These are phyloP conservation scores for Gaillardinia entomophila DNA, from an alignment of 805 yeast genomes.

Conservation along the genomic window DNA sequence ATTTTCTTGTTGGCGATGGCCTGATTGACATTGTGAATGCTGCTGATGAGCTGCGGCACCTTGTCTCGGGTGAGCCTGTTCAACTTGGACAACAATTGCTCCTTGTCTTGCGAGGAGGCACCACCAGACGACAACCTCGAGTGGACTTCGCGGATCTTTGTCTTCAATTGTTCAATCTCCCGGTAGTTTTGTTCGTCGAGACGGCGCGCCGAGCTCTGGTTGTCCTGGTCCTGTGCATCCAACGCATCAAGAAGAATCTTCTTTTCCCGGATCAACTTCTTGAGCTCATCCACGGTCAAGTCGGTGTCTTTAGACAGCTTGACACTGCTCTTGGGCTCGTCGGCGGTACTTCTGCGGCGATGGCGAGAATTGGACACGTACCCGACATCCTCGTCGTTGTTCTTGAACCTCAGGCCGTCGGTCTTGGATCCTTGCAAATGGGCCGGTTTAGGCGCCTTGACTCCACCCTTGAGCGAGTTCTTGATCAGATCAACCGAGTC, in stretches of 20 bases:
- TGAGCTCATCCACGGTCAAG: conserved; percentile 48
- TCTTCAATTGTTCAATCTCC: conserved; percentile 62
- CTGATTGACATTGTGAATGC: conserved; percentile 58
- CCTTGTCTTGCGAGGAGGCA: conserved; percentile 39
- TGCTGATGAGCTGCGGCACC: conserved; percentile 65
- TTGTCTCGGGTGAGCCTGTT: conserved; percentile 55
- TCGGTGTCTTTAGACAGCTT: conserved; percentile 24
- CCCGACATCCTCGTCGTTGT: conserved; percentile 63
- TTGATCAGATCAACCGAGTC: conserved; percentile 69
- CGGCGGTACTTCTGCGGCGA: conserved; percentile 29
- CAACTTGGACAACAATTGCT: conserved; percentile 51
- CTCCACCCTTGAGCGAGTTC: conserved; percentile 45
- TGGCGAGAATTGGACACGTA: conserved; percentile 69
- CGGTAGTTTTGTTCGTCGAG: conserved; percentile 36
- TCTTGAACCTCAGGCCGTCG: conserved; percentile 49
- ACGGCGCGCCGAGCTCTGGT: conserved; percentile 23
- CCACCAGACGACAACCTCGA: conserved; percentile 20
- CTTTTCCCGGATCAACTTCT: conserved; percentile 66
- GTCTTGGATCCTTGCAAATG: conserved; percentile 14
- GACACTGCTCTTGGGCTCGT: conserved; percentile 4
- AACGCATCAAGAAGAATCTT: conserved; percentile 63
- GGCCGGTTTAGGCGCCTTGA: conserved; percentile 8
- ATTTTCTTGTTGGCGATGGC: conserved; percentile 64
- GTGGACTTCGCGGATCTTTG: conserved; percentile 48
- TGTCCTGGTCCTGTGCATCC: conserved; percentile 59